phyloP scores from a whole-genome alignment of 495 filamentous ascomycete genomes.

The Neurospora discreta region DNA sequence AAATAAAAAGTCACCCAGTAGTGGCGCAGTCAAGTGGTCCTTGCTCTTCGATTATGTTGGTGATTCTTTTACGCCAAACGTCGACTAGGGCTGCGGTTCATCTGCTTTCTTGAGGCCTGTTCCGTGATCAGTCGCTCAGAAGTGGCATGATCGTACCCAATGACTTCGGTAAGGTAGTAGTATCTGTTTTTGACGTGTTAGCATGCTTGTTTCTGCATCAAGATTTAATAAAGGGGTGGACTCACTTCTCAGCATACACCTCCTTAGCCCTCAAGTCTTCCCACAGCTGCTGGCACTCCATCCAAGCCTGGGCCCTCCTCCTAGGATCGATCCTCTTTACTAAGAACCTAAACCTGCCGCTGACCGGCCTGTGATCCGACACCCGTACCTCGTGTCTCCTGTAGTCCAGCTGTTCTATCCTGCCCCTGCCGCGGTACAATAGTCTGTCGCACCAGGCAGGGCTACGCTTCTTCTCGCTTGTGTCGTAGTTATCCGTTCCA shows the following conservation, averaged over 20 bases:
- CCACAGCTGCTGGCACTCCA: slow-evolving; percentile 59
- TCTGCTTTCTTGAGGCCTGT: slow-evolving; percentile 16
- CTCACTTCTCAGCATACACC: slow-evolving; percentile 45
- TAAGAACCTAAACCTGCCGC: slow-evolving; percentile 65
- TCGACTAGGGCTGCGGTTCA: slow-evolving; percentile 20
- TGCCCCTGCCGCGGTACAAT: slow-evolving; percentile 61
- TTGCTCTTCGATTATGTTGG: not conserved
- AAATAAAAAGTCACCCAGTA: not conserved
- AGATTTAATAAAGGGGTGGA: not conserved
- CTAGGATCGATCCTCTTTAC: slow-evolving; percentile 67
- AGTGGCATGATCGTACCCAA: slow-evolving; percentile 35
- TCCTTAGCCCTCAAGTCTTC: slow-evolving; percentile 56
- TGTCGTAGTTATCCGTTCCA: slow-evolving; percentile 86
- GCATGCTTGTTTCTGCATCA: not conserved
- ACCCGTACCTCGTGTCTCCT: slow-evolving; percentile 76
- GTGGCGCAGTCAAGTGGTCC: not conserved
- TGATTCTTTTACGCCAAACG: slow-evolving; percentile 3
- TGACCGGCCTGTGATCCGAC: slow-evolving; percentile 90
- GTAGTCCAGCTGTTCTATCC: slow-evolving; percentile 81
- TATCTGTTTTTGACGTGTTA: slow-evolving; percentile 21
- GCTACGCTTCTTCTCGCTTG: slow-evolving; percentile 86
- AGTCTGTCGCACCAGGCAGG: slow-evolving; percentile 96
- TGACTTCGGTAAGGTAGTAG: slow-evolving; percentile 31
- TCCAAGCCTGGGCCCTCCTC: slow-evolving; percentile 54
- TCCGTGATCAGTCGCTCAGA: slow-evolving; percentile 27